A percentile compares a stretch with the other conserved stretches of the same genome.
Evolutionary conservation across 2,329 filamentous ascomycete genomes (phyloP).

Genomic region (Colletotrichum brevisporum): DNA sequence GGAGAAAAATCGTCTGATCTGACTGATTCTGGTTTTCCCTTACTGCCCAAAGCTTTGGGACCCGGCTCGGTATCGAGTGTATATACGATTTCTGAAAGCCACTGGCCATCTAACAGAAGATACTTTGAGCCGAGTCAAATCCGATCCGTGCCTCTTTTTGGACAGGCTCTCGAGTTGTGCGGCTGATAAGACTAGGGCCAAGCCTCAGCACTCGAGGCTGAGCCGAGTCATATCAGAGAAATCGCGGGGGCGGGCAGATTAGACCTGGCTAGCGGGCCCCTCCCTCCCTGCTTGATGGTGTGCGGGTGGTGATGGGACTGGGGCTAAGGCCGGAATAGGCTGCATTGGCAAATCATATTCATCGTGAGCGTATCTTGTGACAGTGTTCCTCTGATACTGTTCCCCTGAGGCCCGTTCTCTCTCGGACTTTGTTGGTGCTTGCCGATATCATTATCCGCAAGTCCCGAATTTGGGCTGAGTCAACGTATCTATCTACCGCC

Average conservation of each 20-base stretch:
- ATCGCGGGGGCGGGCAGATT: neutral
- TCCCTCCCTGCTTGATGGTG: slow-evolving; percentile 3
- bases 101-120: neutral
- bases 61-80: neutral
- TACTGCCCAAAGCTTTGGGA: too few species aligned
- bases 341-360: too few species aligned
- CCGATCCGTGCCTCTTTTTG: neutral
- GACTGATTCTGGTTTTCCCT: too few species aligned
- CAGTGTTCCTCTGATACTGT: too few species aligned
- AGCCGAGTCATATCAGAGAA: slow-evolving; percentile 19
- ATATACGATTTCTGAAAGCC: neutral
- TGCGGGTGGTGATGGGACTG: neutral
- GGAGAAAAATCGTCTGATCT: too few species aligned
- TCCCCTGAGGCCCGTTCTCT: too few species aligned
- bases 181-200: slow-evolving; percentile 3
- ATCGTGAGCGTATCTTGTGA: too few species aligned
- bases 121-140: slow-evolving; percentile 19
- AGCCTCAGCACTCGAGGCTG: neutral
- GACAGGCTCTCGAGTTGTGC: neutral
- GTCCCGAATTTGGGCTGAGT: too few species aligned
- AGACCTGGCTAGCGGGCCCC: neutral
- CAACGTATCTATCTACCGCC: too few species aligned
- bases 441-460: too few species aligned
- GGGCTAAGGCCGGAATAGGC: too few species aligned
- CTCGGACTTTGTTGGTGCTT: too few species aligned